Evolutionary conservation across 352 stramenopile genomes (phyloP).

Genomic region (Pythium plurisporium): DNA sequence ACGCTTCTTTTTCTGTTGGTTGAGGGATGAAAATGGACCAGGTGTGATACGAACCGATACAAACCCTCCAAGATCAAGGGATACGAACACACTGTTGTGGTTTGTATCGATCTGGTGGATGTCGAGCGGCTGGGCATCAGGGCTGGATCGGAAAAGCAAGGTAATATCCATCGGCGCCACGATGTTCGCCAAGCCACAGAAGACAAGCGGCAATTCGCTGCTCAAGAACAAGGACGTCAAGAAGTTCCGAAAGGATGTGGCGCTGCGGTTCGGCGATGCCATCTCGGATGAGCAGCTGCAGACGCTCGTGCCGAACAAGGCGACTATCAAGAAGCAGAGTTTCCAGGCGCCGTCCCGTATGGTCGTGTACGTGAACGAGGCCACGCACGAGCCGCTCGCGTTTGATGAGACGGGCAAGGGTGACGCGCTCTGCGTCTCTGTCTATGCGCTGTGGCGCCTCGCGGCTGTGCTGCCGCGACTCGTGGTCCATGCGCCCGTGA

Average conservation of each 20-base stretch:
- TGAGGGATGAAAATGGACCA: background rate
- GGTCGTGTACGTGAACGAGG: slow-evolving; percentile 61
- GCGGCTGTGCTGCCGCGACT: slow-evolving; percentile 48
- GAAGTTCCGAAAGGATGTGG: slow-evolving; percentile 71
- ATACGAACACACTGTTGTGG: background rate
- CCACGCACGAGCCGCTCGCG: slow-evolving; percentile 55
- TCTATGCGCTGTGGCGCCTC: slow-evolving; percentile 68
- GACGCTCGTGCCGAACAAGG: slow-evolving; percentile 32
- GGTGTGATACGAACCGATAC: background rate
- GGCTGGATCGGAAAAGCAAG: too few relatives aligned
- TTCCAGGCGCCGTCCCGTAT: slow-evolving; percentile 73
- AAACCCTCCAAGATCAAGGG: background rate
- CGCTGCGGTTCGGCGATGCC: slow-evolving; percentile 25
- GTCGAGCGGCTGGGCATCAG: too few relatives aligned
- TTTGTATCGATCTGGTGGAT: too few relatives aligned
- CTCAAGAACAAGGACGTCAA: slow-evolving; percentile 85
- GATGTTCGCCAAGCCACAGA: slow-evolving; percentile 81
- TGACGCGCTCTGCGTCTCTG: slow-evolving; percentile 44
- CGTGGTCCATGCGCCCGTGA: slow-evolving; percentile 73
- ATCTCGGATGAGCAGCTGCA: slow-evolving; percentile 41
- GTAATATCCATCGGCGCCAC: background rate
- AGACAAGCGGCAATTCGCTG: slow-evolving; percentile 72
- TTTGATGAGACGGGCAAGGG: slow-evolving; percentile 75
- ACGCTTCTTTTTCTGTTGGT: slow-evolving; percentile 13
- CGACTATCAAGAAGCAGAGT: slow-evolving; percentile 58